A percentile compares a stretch with the other conserved stretches of the same genome.
These are phyloP conservation scores for Didymella pomorum DNA, from an alignment of 2,329 filamentous ascomycete species.

Conservation along the genomic window DNA sequence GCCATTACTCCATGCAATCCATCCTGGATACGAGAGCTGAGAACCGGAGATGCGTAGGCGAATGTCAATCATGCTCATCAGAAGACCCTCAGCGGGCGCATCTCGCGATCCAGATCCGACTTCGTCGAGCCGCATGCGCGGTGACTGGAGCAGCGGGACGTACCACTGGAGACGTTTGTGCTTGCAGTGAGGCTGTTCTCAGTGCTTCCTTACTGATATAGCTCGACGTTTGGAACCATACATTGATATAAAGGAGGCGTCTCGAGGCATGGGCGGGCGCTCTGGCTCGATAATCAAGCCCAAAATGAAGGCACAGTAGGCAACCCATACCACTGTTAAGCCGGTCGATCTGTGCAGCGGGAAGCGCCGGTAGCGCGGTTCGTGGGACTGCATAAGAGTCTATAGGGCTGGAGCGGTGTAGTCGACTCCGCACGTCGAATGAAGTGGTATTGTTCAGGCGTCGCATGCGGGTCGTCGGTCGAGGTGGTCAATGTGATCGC, in stretches of 20 bases:
- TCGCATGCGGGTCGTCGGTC: constrained; percentile 2
- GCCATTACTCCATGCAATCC: not conserved
- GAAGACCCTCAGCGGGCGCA: not conserved
- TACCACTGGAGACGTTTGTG: not conserved
- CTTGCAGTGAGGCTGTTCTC: constrained; percentile 2
- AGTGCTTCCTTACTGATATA: not conserved
- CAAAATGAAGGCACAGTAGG: not conserved
- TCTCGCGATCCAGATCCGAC: not conserved
- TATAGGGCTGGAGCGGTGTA: not conserved
- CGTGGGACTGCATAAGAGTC: not conserved
- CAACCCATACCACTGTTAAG: constrained; percentile 4
- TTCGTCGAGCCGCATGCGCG: not conserved
- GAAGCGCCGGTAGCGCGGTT: constrained; percentile 10
- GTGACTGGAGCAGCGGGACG: not conserved
- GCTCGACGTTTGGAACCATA: not conserved
- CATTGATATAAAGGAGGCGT: not conserved
- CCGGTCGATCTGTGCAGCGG: constrained; percentile 15
- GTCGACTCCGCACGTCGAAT: constrained; percentile 1
- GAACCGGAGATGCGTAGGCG: not conserved
- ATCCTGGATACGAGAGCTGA: not conserved
- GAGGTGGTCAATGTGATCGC: not conserved
- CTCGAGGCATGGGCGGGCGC: not conserved
- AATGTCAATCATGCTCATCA: not conserved
- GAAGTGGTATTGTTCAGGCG: not conserved
- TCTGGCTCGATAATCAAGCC: not conserved